Percentiles rank a stretch among this genome's conserved stretches.
These are phyloP conservation scores for Rhizopogon sp. DNA, from an alignment of 768 basidiomycete species.

Conservation along the genomic window DNA sequence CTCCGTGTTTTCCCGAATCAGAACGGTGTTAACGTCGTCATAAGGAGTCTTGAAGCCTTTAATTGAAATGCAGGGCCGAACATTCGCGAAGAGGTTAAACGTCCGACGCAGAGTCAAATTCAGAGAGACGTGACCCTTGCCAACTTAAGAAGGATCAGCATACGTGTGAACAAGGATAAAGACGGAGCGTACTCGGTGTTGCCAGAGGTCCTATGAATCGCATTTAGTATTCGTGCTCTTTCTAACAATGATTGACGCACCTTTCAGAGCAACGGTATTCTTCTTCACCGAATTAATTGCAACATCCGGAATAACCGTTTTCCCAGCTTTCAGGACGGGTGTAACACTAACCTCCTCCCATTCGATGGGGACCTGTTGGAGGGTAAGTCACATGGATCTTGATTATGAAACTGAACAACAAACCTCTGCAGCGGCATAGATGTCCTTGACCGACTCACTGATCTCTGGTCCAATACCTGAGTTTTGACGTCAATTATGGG, in stretches of 20 bases:
- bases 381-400: slow-evolving; percentile 9
- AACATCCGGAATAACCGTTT: slow-evolving; percentile 92
- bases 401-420: slow-evolving; percentile 7
- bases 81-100: slow-evolving; percentile 98
- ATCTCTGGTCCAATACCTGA: slow-evolving; percentile 98
- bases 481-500: slow-evolving; percentile 11
- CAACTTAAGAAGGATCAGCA: slow-evolving; percentile 52
- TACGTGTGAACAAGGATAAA: slow-evolving; percentile 11
- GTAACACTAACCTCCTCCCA: slow-evolving; percentile 99
- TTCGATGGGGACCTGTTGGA: slow-evolving; percentile 82
- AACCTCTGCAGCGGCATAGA: slow-evolving; percentile 86
- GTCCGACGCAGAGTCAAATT: slow-evolving; percentile 96
- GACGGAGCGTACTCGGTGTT: slow-evolving; percentile 76
- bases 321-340: slow-evolving; percentile 89
- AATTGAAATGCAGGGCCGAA: slow-evolving; percentile 94
- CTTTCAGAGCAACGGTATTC: slow-evolving; percentile 98
- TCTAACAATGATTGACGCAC: slow-evolving; percentile 33
- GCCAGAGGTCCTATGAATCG: slow-evolving; percentile 74
- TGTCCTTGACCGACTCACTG: slow-evolving; percentile 90
- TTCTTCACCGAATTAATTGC: slow-evolving; percentile 91
- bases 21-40: slow-evolving; percentile 95
- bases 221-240: slow-evolving; percentile 7
- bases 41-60: slow-evolving; percentile 98
- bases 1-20: slow-evolving; percentile 99
- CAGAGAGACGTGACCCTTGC: slow-evolving; percentile 97